Base-by-base conservation (phyloP, 331 rosid species). In the Rhamnella rubrinervis region DNA sequence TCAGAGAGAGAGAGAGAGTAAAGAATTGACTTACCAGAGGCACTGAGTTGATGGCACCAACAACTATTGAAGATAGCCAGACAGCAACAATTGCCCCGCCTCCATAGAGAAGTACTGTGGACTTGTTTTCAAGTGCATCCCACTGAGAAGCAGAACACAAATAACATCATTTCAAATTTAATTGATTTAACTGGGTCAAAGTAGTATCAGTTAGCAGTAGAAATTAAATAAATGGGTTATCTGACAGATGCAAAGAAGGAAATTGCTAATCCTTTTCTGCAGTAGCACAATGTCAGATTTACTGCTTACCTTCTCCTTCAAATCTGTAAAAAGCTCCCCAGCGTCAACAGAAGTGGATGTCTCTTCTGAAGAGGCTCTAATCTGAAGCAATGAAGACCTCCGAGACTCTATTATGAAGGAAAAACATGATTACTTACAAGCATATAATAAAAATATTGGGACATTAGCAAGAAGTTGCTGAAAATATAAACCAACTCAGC, bases 121-220 rank as follows among this genome's bases (percentile, higher is more conserved):
- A 82, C 86, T 95, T 95, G 92, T 95, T 95, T 80, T 95, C 97
- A 83, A 95, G 77, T 66, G 85, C 96, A 68, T 93, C 97, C 98
- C 98, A 93, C 98, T 93, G 81, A 75, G 37, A 25, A 78, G 49
- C 26, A 78, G 35, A 65, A 68, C 61, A 75, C 23, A 52, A 39
- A 72, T 26, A 59, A 67, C 28, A 81, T 81, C 26, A 68, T 31
- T 69, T 71, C 28, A 76, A 63, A 28, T 47, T 15, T 66, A 26
- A 25, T 7, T 31, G 63, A 49, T 53, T 76, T 31, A 25, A 46
- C 71, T 56, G 35, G 15, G 35, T 35, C 40, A n/a, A 67, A 85
- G 76, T 52, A 11, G 7, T 28, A 57, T 31, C 20, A 37, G 51
- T 28, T 16, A 46, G 4, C 7, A 31, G 35, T 31, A 31, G 35